These are phyloP conservation scores for Auricularia cornea DNA, from an alignment of 768 basidiomycete species.

Conservation along the genomic window DNA sequence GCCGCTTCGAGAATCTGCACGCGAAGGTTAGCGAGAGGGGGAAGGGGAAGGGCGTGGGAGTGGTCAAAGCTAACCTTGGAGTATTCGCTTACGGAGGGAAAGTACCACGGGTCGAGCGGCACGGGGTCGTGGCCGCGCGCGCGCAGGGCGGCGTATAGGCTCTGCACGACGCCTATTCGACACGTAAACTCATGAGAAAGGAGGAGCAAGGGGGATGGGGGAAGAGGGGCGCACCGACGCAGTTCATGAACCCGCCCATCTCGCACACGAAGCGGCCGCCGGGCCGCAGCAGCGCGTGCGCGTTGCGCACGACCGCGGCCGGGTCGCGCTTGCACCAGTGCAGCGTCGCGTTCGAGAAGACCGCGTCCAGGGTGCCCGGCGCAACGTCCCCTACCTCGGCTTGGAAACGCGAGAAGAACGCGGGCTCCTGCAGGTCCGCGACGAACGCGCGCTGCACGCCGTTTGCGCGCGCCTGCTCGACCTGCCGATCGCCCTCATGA, in stretches of 20 bases:
- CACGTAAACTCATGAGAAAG: neutral
- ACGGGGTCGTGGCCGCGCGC: conserved; percentile 50
- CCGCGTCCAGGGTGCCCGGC: conserved; percentile 50
- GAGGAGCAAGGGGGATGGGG: neutral
- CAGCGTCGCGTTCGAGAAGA: conserved; percentile 71
- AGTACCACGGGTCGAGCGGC: conserved; percentile 33
- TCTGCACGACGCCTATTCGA: conserved; percentile 7
- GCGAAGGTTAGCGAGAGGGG: no score
- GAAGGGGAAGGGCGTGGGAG: neutral
- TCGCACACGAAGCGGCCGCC: conserved; percentile 70
- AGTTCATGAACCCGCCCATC: conserved; percentile 71
- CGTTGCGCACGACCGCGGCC: conserved; percentile 49
- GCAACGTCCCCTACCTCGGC: conserved; percentile 25
- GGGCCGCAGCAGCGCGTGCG: conserved; percentile 52
- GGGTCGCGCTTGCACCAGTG: conserved; percentile 85
- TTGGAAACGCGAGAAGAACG: neutral
- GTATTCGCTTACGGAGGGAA: neutral
- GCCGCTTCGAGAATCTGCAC: conserved; percentile 12
- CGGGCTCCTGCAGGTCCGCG: conserved; percentile 42
- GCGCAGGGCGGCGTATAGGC: conserved; percentile 45
- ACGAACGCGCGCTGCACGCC: conserved; percentile 41
- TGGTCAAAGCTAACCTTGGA: neutral
- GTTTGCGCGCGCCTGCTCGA: conserved; percentile 41
- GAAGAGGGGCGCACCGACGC: conserved; percentile 38
- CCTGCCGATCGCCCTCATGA: conserved; percentile 27